Conservation (phyloP, 345 rosid genomes). For the Nephelium lappaceum region DNA sequence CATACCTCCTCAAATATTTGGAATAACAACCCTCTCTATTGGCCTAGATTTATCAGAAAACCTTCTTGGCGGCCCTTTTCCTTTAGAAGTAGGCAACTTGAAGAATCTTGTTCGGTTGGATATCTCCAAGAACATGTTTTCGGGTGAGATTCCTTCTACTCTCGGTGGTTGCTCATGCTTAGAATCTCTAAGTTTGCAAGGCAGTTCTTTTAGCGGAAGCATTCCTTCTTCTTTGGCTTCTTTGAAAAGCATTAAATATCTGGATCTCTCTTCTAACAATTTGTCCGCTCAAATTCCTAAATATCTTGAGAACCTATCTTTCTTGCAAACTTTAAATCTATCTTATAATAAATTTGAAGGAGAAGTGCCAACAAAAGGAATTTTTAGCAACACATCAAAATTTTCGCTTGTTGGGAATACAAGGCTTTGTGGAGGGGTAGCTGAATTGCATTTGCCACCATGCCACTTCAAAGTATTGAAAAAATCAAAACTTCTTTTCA, state of each 20-base stretch:
- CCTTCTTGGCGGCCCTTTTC: conserved; percentile 14
- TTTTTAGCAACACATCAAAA: too few species aligned
- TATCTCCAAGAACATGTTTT: conserved; percentile 14
- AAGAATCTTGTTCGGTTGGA: conserved; percentile 7
- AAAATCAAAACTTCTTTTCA: conserved; percentile 7
- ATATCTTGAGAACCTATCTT: too few species aligned
- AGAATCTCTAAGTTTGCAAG: background rate
- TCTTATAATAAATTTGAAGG: too few species aligned
- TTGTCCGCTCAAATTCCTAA: too few species aligned
- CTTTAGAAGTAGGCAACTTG: conserved; percentile 17
- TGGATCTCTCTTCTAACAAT: background rate
- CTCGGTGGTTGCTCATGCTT: conserved; percentile 14
- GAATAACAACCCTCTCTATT: background rate
- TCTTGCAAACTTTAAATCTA: too few species aligned
- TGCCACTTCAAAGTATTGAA: background rate
- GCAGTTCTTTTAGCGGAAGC: conserved; percentile 11
- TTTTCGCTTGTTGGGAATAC: too few species aligned
- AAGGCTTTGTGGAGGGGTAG: background rate
- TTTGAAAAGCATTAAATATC: conserved; percentile 8
- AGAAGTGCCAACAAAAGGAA: too few species aligned
- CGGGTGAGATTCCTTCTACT: conserved; percentile 11
- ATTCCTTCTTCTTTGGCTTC: conserved; percentile 21
- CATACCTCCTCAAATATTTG: background rate
- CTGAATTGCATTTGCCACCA: conserved; percentile 17
- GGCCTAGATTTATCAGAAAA: background rate